Percentiles rank a stretch among this genome's conserved stretches.
phyloP scores from a whole-genome alignment of 1,139 yeast genomes.

The Taphrina deformans region DNA sequence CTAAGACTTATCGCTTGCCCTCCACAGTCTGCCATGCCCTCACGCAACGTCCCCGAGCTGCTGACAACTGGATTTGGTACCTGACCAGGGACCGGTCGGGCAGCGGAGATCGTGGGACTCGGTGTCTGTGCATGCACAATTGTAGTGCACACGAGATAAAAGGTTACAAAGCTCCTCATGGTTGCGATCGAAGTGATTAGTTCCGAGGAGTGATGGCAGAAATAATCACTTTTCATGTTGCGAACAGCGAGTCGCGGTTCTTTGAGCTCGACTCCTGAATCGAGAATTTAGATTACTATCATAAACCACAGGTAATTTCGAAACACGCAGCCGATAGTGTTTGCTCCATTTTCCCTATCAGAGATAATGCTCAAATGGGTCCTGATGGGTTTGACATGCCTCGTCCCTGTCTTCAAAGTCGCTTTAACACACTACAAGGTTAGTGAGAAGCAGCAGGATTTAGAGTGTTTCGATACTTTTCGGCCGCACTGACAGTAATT shows the following conservation, averaged over 20 bases:
- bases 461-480: not conserved
- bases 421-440: not conserved
- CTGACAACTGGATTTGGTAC: not conserved
- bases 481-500: slow-evolving; percentile 28
- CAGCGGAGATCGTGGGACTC: not conserved
- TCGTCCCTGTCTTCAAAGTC: not conserved
- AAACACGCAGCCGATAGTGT: not conserved
- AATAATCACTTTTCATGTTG: too few relatives aligned
- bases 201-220: too few relatives aligned
- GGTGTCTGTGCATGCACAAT: not conserved
- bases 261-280: not conserved
- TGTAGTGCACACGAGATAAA: not conserved
- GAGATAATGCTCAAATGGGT: too few relatives aligned
- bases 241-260: not conserved
- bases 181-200: not conserved
- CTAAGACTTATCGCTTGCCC: not conserved
- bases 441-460: not conserved
- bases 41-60: too few relatives aligned
- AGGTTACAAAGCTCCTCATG: not conserved
- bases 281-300: slow-evolving; percentile 5
- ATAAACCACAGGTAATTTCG: not conserved
- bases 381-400: too few relatives aligned
- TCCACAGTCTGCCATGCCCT: not conserved
- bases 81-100: not conserved
- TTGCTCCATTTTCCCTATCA: not conserved